Percentiles rank a stretch among this genome's conserved stretches.
These are phyloP conservation scores for Takakia lepidozioides DNA, from an alignment of 225 moss, liverwort and hornwort genomes.

Conservation along the genomic window DNA sequence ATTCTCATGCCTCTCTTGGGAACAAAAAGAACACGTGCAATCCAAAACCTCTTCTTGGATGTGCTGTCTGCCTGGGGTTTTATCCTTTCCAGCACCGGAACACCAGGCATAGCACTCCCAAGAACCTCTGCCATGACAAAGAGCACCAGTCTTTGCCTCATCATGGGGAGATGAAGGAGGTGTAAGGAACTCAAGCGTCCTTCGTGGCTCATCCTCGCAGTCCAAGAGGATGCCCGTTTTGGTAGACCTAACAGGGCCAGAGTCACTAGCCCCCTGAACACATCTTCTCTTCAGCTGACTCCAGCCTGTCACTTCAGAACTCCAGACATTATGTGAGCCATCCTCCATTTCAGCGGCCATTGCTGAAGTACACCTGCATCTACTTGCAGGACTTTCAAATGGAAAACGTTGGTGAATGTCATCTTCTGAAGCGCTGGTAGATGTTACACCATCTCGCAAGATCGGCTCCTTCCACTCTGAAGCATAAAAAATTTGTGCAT, in stretches of 20 bases:
- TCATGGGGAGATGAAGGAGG: slow-evolving; percentile 73
- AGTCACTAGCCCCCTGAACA: slow-evolving; percentile 24
- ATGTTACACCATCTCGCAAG: slow-evolving; percentile 10
- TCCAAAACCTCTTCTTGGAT: slow-evolving; percentile 13
- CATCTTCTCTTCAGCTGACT: slow-evolving; percentile 13
- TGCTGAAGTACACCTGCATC: slow-evolving; percentile 10
- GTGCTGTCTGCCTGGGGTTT: slow-evolving; percentile 9
- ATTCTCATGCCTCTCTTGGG: slow-evolving; percentile 12
- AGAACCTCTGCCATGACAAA: slow-evolving; percentile 7
- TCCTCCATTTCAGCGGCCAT: slow-evolving; percentile 17
- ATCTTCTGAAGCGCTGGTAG: slow-evolving; percentile 13
- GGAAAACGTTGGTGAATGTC: slow-evolving; percentile 3
- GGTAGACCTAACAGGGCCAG: slow-evolving; percentile 23
- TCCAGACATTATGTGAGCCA: slow-evolving; percentile 20
- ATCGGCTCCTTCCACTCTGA: slow-evolving; percentile 29
- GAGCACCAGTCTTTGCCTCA: slow-evolving; percentile 17
- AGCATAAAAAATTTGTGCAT: slow-evolving; percentile 76
- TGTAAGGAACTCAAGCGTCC: slow-evolving; percentile 49
- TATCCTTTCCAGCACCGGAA: slow-evolving; percentile 13
- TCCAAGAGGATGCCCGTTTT: slow-evolving; percentile 13
- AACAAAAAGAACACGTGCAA: slow-evolving; percentile 18
- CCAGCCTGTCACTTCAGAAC: slow-evolving; percentile 19
- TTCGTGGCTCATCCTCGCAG: slow-evolving; percentile 16
- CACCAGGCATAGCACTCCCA: slow-evolving; percentile 20
- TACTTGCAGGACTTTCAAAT: slow-evolving; percentile 4